These are phyloP conservation scores for Eudorina sp. DNA, from an alignment of 139 green algal species.

Conservation along the genomic window DNA sequence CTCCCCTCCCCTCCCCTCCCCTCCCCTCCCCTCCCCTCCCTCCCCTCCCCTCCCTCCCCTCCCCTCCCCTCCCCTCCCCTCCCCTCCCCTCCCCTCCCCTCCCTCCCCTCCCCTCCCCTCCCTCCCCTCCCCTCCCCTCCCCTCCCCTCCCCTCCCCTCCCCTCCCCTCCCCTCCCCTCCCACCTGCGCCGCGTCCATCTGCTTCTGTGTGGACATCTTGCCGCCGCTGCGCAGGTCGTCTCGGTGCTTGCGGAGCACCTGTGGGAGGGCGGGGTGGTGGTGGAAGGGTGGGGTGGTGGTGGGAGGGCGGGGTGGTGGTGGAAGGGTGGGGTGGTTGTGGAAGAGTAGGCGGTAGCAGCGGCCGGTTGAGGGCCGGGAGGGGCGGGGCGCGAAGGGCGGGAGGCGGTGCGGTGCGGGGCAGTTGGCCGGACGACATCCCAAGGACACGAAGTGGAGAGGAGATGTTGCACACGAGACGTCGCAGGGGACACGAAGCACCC, in stretches of 20 bases:
- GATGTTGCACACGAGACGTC: too few relatives aligned
- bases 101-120: background rate
- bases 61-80: background rate
- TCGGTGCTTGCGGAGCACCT: constrained; percentile 28
- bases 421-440: too few relatives aligned
- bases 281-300: too few relatives aligned
- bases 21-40: background rate
- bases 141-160: background rate
- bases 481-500: too few relatives aligned
- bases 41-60: background rate
- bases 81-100: constrained; percentile 22
- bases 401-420: too few relatives aligned
- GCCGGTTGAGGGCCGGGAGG: too few relatives aligned
- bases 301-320: too few relatives aligned
- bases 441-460: too few relatives aligned
- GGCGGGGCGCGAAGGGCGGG: too few relatives aligned
- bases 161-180: background rate
- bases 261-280: too few relatives aligned
- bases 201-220: constrained; percentile 44
- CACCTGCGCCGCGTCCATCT: constrained; percentile 45
- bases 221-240: constrained; percentile 25
- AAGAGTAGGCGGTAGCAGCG: too few relatives aligned
- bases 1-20: background rate
- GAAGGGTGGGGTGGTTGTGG: too few relatives aligned
- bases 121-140: background rate